Percentiles rank a stretch among this genome's conserved stretches.
These are phyloP conservation scores for Nakaseomyces sp. DNA, from an alignment of 1,139 yeast genomes.

Conservation along the genomic window DNA sequence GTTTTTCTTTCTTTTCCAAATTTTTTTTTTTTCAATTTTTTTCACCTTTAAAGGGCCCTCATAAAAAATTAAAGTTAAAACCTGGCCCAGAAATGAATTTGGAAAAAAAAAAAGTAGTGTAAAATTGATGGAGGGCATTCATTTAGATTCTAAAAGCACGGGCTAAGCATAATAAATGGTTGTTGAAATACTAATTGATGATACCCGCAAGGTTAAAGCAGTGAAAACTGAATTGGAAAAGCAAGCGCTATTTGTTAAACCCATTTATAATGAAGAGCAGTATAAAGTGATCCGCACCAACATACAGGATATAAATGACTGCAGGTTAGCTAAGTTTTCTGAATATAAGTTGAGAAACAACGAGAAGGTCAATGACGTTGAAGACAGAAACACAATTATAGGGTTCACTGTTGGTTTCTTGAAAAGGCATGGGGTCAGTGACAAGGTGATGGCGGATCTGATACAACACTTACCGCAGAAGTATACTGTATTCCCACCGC, in stretches of 20 bases:
- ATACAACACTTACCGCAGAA: constrained; percentile 37
- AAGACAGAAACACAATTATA: constrained; percentile 11
- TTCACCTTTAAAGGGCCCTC: not conserved
- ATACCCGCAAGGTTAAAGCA: constrained; percentile 20
- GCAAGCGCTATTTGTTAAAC: constrained; percentile 18
- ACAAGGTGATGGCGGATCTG: constrained; percentile 8
- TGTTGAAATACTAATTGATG: constrained; percentile 18
- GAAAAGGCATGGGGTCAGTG: constrained; percentile 10
- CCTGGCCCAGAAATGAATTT: too few species aligned
- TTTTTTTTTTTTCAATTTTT: too few species aligned
- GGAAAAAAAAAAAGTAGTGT: too few species aligned
- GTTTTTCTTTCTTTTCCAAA: too few species aligned
- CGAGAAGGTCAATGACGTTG: too few species aligned
- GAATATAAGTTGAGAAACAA: constrained; percentile 4
- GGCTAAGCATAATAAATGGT: too few species aligned
- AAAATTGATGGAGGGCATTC: too few species aligned
- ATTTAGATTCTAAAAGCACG: too few species aligned
- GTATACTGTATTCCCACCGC: constrained; percentile 60
- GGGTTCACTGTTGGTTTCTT: constrained; percentile 10
- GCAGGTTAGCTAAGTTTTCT: not conserved
- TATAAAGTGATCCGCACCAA: constrained; percentile 23
- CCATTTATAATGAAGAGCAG: constrained; percentile 16
- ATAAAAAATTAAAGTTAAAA: too few species aligned
- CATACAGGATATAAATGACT: not conserved
- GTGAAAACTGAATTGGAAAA: constrained; percentile 28